Evolutionary conservation across 1,139 yeast genomes (phyloP), one percentile per base, ranked within the genome.

Genomic region (Entelexis sorbosivorans): DNA sequence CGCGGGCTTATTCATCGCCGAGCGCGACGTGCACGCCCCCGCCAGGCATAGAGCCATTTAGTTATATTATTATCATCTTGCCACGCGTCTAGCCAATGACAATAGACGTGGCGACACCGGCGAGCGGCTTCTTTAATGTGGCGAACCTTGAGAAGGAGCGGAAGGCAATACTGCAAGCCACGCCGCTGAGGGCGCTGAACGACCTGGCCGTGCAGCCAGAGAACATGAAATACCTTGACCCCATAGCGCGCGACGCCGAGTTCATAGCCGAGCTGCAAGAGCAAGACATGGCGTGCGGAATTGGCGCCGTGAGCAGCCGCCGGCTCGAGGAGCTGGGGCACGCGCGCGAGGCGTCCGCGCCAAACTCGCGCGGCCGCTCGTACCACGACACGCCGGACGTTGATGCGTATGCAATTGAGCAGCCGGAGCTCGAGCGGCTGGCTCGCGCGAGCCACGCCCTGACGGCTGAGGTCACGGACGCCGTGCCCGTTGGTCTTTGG

Each of bases 401-500:
- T 4, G 45, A 32, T 8, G 36, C 28, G 17, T 42, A 31, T 8
- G 36, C 36, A 5, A 20, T 17, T 4, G 28, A 19, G 10, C 13
- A 4, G 14, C 24, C 4, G 6, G 48, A 43, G 28, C 44, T 43
- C 5, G 33, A 13, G 34, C 29, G 13, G 34, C 19, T 43, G 4
- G 51, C 51, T 2, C 20, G 26, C 6, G 26, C 17, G 13, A 17
- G 31, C 34, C 33, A 32, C n/a, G 33, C 29, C 2, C 14, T 19
- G n/a, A 17, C 5, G n/a, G 36, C 44, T 6, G n/a, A 6, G 2
- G 39, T 47, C 26, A 17, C 2, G 2, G 28, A n/a, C n/a, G 51
- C 38, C 17, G 20, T 13, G 8, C 45, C 53, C 2, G 50, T 52
- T 7, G 44, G 47, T 3, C 24, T 46, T 31, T 44, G 50, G 53